Percentiles rank a stretch among this genome's conserved stretches.
These are phyloP conservation scores for Colletotrichum acutatum DNA, from an alignment of 2,329 filamentous ascomycete genomes.

Conservation along the genomic window DNA sequence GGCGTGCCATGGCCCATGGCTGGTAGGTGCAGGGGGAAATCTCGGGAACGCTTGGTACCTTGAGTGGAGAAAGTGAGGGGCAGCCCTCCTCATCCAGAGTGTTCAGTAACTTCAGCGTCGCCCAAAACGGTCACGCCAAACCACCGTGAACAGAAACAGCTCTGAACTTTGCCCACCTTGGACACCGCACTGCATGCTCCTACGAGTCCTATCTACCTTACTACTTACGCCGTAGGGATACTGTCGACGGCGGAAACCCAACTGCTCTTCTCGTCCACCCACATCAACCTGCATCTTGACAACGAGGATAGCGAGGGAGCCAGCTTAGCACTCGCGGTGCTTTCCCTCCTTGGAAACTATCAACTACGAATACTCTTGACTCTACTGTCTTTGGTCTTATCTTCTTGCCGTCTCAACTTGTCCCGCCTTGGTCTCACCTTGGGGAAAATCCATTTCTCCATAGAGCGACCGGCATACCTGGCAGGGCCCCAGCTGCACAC, in stretches of 20 bases:
- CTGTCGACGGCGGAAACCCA: no score
- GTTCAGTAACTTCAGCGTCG: neutral
- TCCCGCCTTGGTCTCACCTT: neutral
- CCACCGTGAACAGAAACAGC: neutral
- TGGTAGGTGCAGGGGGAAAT: conserved; percentile 20
- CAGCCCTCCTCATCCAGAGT: neutral
- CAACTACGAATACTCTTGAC: neutral
- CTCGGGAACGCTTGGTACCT: conserved; percentile 20
- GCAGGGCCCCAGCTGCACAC: neutral
- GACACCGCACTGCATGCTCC: neutral
- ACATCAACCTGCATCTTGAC: neutral
- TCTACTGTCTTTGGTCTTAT: neutral
- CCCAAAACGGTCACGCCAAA: conserved; percentile 3
- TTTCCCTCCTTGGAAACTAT: neutral
- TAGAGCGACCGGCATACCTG: neutral
- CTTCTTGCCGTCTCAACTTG: neutral
- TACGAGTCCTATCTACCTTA: no score
- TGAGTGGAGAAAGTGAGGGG: conserved; percentile 23
- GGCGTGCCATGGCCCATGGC: conserved; percentile 12
- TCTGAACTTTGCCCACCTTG: neutral
- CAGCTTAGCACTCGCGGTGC: neutral
- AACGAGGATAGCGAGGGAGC: neutral
- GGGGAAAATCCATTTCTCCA: neutral
- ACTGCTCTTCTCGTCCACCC: no score
- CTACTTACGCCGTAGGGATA: no score